A percentile compares a stretch with the other conserved stretches of the same genome.
These are phyloP conservation scores for Diaporthe sp. DNA, from an alignment of 2,329 filamentous ascomycete species.

Conservation along the genomic window DNA sequence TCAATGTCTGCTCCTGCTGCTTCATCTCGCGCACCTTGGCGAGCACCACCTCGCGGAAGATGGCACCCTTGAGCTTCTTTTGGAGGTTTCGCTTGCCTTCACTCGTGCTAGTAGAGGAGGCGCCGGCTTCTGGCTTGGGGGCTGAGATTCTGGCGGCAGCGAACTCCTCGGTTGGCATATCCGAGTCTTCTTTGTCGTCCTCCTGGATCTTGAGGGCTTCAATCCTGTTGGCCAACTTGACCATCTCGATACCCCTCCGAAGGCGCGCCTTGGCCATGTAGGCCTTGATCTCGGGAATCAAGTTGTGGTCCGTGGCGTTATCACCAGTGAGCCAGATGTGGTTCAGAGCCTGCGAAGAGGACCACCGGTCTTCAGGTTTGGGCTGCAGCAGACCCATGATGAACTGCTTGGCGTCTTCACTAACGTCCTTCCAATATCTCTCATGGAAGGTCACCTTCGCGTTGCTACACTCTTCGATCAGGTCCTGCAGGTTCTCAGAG, in stretches of 20 bases:
- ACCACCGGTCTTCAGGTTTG: slow-evolving; percentile 79
- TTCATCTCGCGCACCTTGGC: slow-evolving; percentile 95
- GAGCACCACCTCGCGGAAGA: slow-evolving; percentile 94
- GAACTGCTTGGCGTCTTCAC: slow-evolving; percentile 93
- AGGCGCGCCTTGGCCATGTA: slow-evolving; percentile 93
- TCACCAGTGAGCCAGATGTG: slow-evolving; percentile 93
- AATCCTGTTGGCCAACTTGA: slow-evolving; percentile 96
- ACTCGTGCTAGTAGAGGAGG: slow-evolving; percentile 44
- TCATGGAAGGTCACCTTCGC: slow-evolving; percentile 94
- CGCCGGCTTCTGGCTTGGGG: slow-evolving; percentile 37
- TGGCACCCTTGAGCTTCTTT: slow-evolving; percentile 70
- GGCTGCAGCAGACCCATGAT: slow-evolving; percentile 85
- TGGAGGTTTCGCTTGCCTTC: slow-evolving; percentile 54
- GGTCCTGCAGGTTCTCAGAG: slow-evolving; percentile 89
- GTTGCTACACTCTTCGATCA: slow-evolving; percentile 93
- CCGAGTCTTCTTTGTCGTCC: slow-evolving; percentile 81
- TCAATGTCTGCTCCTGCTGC: slow-evolving; percentile 81
- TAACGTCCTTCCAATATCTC: slow-evolving; percentile 98
- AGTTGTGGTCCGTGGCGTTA: slow-evolving; percentile 93
- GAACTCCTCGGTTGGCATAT: slow-evolving; percentile 72
- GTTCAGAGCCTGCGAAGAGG: slow-evolving; percentile 80
- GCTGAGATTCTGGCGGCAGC: slow-evolving; percentile 58
- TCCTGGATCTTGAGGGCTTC: slow-evolving; percentile 94
- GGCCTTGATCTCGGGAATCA: slow-evolving; percentile 95
- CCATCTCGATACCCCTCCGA: slow-evolving; percentile 91